Percentiles rank a stretch among this genome's conserved stretches.
These are phyloP conservation scores for Nepenthes alata DNA, from an alignment of 179 eudicot genomes.

Conservation along the genomic window DNA sequence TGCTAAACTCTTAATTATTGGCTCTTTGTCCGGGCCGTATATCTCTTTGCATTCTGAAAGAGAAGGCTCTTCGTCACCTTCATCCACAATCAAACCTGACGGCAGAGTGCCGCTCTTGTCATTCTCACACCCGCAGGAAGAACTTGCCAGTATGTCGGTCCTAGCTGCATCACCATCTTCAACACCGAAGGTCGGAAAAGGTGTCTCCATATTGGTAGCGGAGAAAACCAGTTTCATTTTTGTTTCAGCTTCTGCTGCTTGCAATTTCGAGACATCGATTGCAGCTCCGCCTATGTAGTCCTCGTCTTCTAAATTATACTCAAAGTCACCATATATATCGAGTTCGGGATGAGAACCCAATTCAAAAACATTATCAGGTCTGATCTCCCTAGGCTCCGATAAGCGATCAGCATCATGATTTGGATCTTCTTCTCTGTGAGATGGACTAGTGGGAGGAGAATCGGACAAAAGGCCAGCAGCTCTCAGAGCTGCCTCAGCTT, in stretches of 20 bases:
- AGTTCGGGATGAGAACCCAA: conserved; percentile 66
- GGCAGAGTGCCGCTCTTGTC: conserved; percentile 14
- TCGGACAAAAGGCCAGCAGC: conserved; percentile 75
- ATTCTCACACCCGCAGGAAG: conserved; percentile 15
- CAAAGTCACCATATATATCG: conserved; percentile 92
- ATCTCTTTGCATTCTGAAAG: conserved; percentile 69
- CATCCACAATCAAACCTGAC: conserved; percentile 23
- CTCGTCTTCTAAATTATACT: conserved; percentile 79
- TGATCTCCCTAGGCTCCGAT: conserved; percentile 25
- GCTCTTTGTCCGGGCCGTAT: conserved; percentile 85
- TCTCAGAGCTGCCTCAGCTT: conserved; percentile 67
- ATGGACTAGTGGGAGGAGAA: conserved; percentile 78
- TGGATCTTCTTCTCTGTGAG: conserved; percentile 13
- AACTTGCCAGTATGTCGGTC: conserved; percentile 6
- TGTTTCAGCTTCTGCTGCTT: conserved; percentile 42
- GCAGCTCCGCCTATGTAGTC: conserved; percentile 53
- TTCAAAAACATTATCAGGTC: conserved; percentile 52
- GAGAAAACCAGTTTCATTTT: conserved; percentile 80
- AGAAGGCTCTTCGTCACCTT: conserved; percentile 43
- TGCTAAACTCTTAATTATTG: conserved; percentile 25
- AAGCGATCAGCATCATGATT: conserved; percentile 12
- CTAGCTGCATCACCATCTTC: conserved; percentile 14
- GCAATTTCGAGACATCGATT: conserved; percentile 23
- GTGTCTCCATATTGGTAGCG: conserved; percentile 25
- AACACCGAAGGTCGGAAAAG: conserved; percentile 12